Evolutionary conservation across 169 alveolate species (phyloP), one percentile per base, ranked within the genome.

Genomic region (Cryptosporidium meleagridis): DNA sequence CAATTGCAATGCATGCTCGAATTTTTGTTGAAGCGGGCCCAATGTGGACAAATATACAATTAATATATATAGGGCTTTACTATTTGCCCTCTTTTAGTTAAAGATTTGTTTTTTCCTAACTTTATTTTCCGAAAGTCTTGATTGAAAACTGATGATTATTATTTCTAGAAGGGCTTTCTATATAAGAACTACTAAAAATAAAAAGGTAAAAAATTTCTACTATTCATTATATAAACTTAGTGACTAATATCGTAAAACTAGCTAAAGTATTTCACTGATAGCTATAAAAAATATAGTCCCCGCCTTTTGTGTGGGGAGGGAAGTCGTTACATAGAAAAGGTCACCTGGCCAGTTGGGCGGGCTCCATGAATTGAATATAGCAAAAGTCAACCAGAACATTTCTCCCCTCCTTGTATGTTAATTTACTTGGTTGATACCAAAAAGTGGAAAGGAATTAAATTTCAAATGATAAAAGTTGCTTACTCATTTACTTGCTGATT

Each of bases 401-500:
- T 41, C 48, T 37, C 2, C 45, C 45, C 55, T 14, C 55, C 55
- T 48, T 48, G 12, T 1, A 48, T 48, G 5, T 16, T 41, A 41
- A 12, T 48, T 48, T 48, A 16, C 21, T 48, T 14, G 55, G 55
- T 14, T 48, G 52, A 44, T 2, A 48, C 14, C 48, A 41, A 41
- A 14, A 2, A 16, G 5, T 3, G 23, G 2, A 8, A 41, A 41
- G 3, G 55, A 48, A 48, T 14, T 48, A 48, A 48, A 16, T 23
- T 48, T 48, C 21, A 48, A 14, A 14, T 0, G 55, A 48, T 48
- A 1, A 37, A 26, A 39, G 48, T 41, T 41, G 48, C 14, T 48
- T 41, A 80, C 45, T 80, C 89, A 10, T 75, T 41, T 26, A 29
- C 89, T 26, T 33, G 73, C 33, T 16, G 89, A n/a, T 10, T 62